Conservation (phyloP, 2,329 filamentous ascomycete species). For the Cercospora nicotianae region DNA sequence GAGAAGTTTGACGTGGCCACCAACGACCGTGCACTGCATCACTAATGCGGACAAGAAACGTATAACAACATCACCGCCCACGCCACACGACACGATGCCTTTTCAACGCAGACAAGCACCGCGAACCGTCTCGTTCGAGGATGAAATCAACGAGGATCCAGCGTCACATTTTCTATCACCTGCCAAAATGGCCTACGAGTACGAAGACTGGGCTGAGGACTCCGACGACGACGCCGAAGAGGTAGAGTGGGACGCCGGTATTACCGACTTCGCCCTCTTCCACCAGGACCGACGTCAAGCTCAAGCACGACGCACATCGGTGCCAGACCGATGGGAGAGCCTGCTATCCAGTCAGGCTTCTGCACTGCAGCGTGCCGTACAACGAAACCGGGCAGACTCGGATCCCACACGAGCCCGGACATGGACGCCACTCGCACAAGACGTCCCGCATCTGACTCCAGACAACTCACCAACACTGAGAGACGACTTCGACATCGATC, state of each 20-base stretch:
- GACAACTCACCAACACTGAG: conserved; percentile 36
- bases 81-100: conserved; percentile 19
- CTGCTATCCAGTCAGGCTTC: conserved; percentile 31
- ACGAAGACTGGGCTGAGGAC: conserved; percentile 35
- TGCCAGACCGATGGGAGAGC: conserved; percentile 31
- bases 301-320: conserved; percentile 26
- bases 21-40: conserved; percentile 16
- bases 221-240: conserved; percentile 32
- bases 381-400: conserved; percentile 27
- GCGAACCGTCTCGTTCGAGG: conserved; percentile 25
- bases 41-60: conserved; percentile 18
- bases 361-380: conserved; percentile 31
- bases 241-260: conserved; percentile 37
- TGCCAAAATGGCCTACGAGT: conserved; percentile 30
- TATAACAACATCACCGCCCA: conserved; percentile 21
- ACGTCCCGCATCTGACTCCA: conserved; percentile 36
- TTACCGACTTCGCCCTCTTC: conserved; percentile 40
- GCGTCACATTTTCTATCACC: conserved; percentile 37
- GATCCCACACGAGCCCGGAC: conserved; percentile 15
- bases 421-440: conserved; percentile 27
- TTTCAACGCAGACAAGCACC: background rate
- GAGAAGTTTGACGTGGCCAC: conserved; percentile 28
- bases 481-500: conserved; percentile 34
- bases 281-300: conserved; percentile 32
- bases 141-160: conserved; percentile 36